phyloP scores from a whole-genome alignment of 805 yeast species.

The Candida sanyiensis region DNA sequence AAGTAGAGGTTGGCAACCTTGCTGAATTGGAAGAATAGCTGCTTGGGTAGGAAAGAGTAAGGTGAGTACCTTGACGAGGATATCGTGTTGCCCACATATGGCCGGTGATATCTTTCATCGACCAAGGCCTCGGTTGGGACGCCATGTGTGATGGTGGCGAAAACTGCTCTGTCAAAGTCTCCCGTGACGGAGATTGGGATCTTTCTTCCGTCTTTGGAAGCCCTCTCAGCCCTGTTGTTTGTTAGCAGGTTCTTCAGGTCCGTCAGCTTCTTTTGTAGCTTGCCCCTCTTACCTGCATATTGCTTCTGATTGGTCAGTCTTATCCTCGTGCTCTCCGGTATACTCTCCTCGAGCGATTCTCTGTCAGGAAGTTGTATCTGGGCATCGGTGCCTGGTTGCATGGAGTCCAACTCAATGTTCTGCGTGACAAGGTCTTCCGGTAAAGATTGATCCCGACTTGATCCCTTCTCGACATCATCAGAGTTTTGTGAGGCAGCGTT shows the following conservation, averaged over 20 bases:
- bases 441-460: slow-evolving; percentile 16
- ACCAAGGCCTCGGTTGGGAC: slow-evolving; percentile 33
- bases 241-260: slow-evolving; percentile 33
- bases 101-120: slow-evolving; percentile 64
- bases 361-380: not conserved
- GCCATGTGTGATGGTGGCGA: slow-evolving; percentile 22
- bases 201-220: slow-evolving; percentile 63
- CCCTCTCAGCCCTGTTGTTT: slow-evolving; percentile 43
- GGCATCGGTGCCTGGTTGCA: slow-evolving; percentile 2
- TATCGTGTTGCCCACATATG: slow-evolving; percentile 62
- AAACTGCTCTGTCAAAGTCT: slow-evolving; percentile 28
- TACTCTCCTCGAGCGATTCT: slow-evolving; percentile 5
- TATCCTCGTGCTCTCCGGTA: slow-evolving; percentile 24
- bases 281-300: slow-evolving; percentile 24
- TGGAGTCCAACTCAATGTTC: slow-evolving; percentile 7
- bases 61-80: slow-evolving; percentile 95
- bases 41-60: slow-evolving; percentile 79
- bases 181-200: slow-evolving; percentile 59
- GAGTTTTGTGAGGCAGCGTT: slow-evolving; percentile 12
- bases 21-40: slow-evolving; percentile 69
- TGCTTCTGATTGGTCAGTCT: slow-evolving; percentile 13
- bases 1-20: slow-evolving; percentile 91
- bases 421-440: slow-evolving; percentile 12
- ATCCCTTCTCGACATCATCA: slow-evolving; percentile 22
- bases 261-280: slow-evolving; percentile 13